A percentile compares a stretch with the other conserved stretches of the same genome.
Evolutionary conservation across 1,284 basidiomycete genomes (phyloP).

Genomic region (Cutaneotrichosporon dermatis): DNA sequence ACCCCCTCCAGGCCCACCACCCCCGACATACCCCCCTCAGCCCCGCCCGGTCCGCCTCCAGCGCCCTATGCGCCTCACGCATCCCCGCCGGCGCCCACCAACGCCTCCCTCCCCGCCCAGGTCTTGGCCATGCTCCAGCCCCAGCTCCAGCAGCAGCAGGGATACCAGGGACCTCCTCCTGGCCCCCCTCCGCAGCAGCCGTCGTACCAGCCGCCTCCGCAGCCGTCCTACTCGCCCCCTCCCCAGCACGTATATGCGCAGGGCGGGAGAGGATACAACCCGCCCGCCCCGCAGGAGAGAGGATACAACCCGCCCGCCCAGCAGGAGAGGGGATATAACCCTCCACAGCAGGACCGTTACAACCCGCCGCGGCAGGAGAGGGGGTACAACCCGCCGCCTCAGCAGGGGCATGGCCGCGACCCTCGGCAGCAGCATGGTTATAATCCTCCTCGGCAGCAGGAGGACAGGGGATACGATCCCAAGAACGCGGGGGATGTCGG

Average conservation of each 20-base stretch:
- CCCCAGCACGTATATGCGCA: too few species aligned
- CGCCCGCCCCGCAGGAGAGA: too few species aligned
- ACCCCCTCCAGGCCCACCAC: neutral
- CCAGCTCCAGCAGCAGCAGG: constrained; percentile 7
- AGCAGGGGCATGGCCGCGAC: too few species aligned
- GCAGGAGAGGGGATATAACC: neutral
- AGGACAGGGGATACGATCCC: constrained; percentile 14
- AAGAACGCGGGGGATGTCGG: constrained; percentile 22
- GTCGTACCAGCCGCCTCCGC: too few species aligned
- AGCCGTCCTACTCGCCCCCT: too few species aligned
- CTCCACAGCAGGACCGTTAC: too few species aligned
- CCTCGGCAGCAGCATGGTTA: neutral
- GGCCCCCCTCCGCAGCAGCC: too few species aligned
- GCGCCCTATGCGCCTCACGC: neutral
- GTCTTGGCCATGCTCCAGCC: constrained; percentile 59
- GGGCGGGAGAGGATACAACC: too few species aligned
- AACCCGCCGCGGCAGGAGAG: too few species aligned
- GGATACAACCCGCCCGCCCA: neutral
- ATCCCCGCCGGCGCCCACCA: constrained; percentile 34
- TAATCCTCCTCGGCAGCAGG: neutral
- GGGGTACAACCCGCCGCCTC: too few species aligned
- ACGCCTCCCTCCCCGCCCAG: constrained; percentile 55
- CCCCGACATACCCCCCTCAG: too few species aligned
- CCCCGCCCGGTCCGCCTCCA: neutral
- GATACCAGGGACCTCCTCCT: neutral